Conservation (phyloP, 2,329 filamentous ascomycete genomes). For the Aureobasidium sp. region DNA sequence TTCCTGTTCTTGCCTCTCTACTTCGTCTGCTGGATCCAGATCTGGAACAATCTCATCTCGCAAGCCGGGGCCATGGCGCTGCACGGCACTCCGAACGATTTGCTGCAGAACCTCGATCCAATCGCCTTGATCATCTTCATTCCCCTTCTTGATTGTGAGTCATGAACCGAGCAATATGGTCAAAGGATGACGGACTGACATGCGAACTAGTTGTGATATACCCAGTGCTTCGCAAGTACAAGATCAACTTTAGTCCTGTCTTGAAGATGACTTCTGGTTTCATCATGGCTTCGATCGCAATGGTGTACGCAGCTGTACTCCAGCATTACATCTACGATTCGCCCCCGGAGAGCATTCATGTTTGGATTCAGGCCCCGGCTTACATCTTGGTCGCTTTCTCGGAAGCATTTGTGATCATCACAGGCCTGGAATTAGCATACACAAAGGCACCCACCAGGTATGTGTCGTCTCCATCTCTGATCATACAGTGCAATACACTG, state of each 20-base stretch:
- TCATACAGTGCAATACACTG: background rate
- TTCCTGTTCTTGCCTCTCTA: background rate
- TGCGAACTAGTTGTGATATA: constrained; percentile 42
- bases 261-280: constrained; percentile 56
- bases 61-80: constrained; percentile 30
- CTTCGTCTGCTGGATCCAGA: constrained; percentile 7
- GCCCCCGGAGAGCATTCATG: constrained; percentile 50
- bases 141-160: constrained; percentile 39
- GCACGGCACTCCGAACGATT: constrained; percentile 49
- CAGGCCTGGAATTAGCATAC: constrained; percentile 52
- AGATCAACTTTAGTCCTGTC: constrained; percentile 50
- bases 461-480: background rate
- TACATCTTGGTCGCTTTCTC: constrained; percentile 40
- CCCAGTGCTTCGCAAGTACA: constrained; percentile 43
- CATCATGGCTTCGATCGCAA: constrained; percentile 52
- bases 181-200: background rate
- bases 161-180: background rate
- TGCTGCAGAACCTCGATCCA: constrained; percentile 51
- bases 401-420: constrained; percentile 48
- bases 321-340: constrained; percentile 53
- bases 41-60: constrained; percentile 22
- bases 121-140: constrained; percentile 49
- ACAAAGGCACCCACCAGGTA: constrained; percentile 41
- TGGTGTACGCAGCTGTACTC: constrained; percentile 42
- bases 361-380: constrained; percentile 46